Percentiles rank a stretch among this genome's conserved stretches.
Evolutionary conservation across 2,329 filamentous ascomycete genomes (phyloP).

Genomic region (Anthostomella pinea): DNA sequence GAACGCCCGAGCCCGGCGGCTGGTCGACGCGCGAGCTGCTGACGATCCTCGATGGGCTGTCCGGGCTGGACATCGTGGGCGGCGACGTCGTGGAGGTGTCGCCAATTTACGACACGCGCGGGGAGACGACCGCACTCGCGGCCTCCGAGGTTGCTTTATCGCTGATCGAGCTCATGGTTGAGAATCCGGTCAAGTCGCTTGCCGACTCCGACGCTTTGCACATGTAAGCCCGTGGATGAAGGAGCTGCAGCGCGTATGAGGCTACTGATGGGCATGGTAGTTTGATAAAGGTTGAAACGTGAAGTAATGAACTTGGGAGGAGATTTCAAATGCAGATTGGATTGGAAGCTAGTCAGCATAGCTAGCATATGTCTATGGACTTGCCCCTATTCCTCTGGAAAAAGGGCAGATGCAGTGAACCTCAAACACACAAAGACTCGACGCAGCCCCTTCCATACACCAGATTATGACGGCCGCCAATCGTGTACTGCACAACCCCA

Average conservation of each 20-base stretch:
- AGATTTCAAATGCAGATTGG: too few species aligned
- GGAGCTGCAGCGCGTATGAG: too few species aligned
- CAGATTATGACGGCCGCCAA: constrained; percentile 21
- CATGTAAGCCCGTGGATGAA: too few species aligned
- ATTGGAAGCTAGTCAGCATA: too few species aligned
- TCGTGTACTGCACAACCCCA: too few species aligned
- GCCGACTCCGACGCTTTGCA: too few species aligned
- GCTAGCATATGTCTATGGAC: too few species aligned
- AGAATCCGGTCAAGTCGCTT: constrained; percentile 31
- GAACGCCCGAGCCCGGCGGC: constrained; percentile 75
- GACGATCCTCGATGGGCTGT: constrained; percentile 68
- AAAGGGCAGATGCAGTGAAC: constrained; percentile 10
- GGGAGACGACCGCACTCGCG: constrained; percentile 70
- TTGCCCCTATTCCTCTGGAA: too few species aligned
- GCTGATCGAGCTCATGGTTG: constrained; percentile 63
- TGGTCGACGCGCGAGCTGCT: constrained; percentile 80
- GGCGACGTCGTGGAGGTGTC: constrained; percentile 80
- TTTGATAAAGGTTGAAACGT: too few species aligned
- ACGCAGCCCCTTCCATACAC: constrained; percentile 19
- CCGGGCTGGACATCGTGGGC: constrained; percentile 69
- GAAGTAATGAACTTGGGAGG: too few species aligned
- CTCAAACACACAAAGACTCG: constrained; percentile 11
- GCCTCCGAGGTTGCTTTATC: constrained; percentile 73
- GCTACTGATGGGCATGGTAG: too few species aligned
- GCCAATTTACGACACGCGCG: constrained; percentile 71